phyloP scores from a whole-genome alignment of 768 basidiomycete genomes.

The Albatrellus ellisii region DNA sequence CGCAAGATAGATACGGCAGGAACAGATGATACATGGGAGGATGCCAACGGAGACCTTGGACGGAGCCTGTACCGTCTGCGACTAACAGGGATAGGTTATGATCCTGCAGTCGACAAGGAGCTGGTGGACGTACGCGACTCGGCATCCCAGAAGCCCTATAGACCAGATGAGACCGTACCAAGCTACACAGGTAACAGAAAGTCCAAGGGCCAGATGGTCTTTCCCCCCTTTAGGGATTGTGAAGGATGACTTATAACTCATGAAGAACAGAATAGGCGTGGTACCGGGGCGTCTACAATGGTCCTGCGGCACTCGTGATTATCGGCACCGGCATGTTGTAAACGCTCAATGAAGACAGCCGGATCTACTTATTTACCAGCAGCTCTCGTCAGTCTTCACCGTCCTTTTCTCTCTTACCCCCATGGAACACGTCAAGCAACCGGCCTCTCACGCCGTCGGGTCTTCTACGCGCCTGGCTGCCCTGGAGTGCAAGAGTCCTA shows the following conservation, averaged over 20 bases:
- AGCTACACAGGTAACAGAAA: slow-evolving; percentile 12
- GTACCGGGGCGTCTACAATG: no score
- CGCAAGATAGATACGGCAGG: slow-evolving; percentile 92
- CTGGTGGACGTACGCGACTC: slow-evolving; percentile 15
- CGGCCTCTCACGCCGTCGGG: slow-evolving; percentile 42
- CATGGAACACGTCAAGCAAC: slow-evolving; percentile 46
- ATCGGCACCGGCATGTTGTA: no score
- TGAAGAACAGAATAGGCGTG: no score
- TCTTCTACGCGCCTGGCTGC: slow-evolving; percentile 32
- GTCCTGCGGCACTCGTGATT: not conserved
- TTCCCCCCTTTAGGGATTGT: no score
- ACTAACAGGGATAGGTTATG: slow-evolving; percentile 25
- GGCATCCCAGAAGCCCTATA: slow-evolving; percentile 18
- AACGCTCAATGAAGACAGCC: no score
- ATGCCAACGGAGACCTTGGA: slow-evolving; percentile 45
- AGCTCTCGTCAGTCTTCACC: no score
- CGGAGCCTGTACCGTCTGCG: slow-evolving; percentile 62
- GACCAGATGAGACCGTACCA: slow-evolving; percentile 33
- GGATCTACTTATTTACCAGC: no score
- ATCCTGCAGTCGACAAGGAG: not conserved
- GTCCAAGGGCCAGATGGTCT: not conserved
- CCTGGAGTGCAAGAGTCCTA: slow-evolving; percentile 44
- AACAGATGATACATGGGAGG: slow-evolving; percentile 30
- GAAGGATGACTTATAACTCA: no score
- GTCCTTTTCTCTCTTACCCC: no score